Evolutionary conservation across 306 rosid genomes (phyloP).

Genomic region (Ochetophila trinervis): DNA sequence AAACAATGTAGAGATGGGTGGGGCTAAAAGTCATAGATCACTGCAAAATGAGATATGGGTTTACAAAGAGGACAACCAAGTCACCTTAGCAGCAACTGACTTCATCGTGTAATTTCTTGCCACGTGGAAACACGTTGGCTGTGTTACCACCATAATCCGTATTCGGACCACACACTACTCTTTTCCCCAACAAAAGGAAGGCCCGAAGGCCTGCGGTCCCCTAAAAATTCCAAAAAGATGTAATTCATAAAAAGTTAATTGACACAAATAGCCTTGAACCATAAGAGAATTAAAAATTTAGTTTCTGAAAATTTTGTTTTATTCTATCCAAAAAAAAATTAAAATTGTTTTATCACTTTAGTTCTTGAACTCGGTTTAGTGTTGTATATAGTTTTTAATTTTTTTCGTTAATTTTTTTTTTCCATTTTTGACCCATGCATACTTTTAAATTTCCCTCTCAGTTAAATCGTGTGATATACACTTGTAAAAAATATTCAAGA

Average conservation of each 20-base stretch:
- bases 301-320: too few relatives aligned
- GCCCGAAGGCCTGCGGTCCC: slow-evolving; percentile 4
- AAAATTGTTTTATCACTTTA: too few relatives aligned
- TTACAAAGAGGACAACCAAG: not conserved
- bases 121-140: not conserved
- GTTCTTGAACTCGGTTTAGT: too few relatives aligned
- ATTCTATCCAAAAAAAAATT: too few relatives aligned
- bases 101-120: not conserved
- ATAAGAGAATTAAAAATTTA: too few relatives aligned
- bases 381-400: too few relatives aligned
- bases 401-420: not conserved
- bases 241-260: not conserved
- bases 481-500: too few relatives aligned
- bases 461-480: too few relatives aligned
- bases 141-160: not conserved
- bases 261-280: too few relatives aligned
- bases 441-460: too few relatives aligned
- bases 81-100: not conserved
- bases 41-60: not conserved
- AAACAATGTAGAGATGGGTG: not conserved
- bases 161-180: not conserved
- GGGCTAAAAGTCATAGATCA: not conserved
- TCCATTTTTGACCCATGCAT: too few relatives aligned
- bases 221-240: not conserved
- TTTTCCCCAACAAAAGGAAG: not conserved